Base-by-base conservation (phyloP, 257 asterid genomes). In the Solanum pimpinellifolium region DNA sequence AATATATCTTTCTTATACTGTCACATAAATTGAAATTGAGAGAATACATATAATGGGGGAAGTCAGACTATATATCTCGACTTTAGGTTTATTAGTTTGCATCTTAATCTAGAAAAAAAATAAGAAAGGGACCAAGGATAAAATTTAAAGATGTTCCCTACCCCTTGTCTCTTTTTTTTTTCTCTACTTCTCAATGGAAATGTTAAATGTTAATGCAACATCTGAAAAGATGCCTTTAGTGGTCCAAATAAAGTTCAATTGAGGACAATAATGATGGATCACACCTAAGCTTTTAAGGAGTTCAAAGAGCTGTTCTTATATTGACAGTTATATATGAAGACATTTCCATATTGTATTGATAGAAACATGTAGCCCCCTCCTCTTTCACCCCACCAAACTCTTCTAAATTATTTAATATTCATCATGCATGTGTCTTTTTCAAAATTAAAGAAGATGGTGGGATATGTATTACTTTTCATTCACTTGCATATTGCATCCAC, bases 221-320 rank as follows among this genome's bases (percentile, higher is more conserved):
- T 94, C 94, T 88, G 94, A 88, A 91, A 90, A 89, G 95, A 92
- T 92, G 92, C 90, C 92, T 27, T 56, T 27, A 46, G 98, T 92
- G 95, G 95, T 92, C 96, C 96, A 69, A 41, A 84, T 25, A 82
- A 68, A 42, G 7, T 70, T 70, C 14, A 70, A 10, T 93, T 91
- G 77, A 91, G 89, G 93, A 93, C 94, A 93, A 91, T 90, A 92
- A 92, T 92, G 92, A 91, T 91, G 86, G 86, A 88, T 90, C 90
- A 88, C 85, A 83, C 85, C 86, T 91, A 86, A 92, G 91, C 90
- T 90, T 88, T 90, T 87, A 85, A 92, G 89, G 92, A 89, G 92
- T 91, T 91, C 89, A 87, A 90, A 87, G 89, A 68, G 69, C 72
- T 88, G 87, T 92, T 88, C 87, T 80, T 90, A 76, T 88, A 73